Percentiles rank a stretch among this genome's conserved stretches.
Conservation (phyloP, 192 early-diverging fungal genomes). For the Coemansia sp. region DNA sequence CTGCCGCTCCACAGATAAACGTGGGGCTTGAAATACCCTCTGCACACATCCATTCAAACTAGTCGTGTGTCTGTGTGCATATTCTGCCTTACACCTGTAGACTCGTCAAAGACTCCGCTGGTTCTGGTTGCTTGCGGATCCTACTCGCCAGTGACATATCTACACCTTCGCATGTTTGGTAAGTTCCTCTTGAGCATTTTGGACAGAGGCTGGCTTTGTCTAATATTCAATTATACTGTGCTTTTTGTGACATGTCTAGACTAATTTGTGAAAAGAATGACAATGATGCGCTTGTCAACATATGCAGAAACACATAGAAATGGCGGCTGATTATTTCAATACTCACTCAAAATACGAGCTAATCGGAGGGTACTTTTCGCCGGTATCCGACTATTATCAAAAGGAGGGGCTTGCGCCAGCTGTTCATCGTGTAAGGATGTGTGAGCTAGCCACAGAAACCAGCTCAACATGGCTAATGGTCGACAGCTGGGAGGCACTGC, state of each 20-base stretch:
- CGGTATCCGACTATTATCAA: slow-evolving; percentile 91
- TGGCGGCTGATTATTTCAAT: slow-evolving; percentile 88
- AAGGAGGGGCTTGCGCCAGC: slow-evolving; percentile 89
- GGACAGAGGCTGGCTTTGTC: not conserved
- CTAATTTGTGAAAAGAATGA: slow-evolving; percentile 3
- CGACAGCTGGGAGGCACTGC: slow-evolving; percentile 89
- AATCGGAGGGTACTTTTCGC: slow-evolving; percentile 95
- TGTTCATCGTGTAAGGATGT: slow-evolving; percentile 90
- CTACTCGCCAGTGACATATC: slow-evolving; percentile 94
- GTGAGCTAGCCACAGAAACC: slow-evolving; percentile 78
- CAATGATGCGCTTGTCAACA: slow-evolving; percentile 13
- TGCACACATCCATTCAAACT: not conserved
- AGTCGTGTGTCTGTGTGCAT: not conserved
- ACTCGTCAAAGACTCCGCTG: slow-evolving; percentile 63
- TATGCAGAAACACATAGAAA: slow-evolving; percentile 56
- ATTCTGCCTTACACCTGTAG: slow-evolving; percentile 22
- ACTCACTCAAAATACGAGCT: slow-evolving; percentile 74
- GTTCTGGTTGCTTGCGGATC: slow-evolving; percentile 96
- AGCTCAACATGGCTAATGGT: slow-evolving; percentile 94
- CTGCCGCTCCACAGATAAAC: too few relatives aligned
- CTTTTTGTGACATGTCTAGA: not conserved
- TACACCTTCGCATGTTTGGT: slow-evolving; percentile 99
- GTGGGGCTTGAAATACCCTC: not conserved
- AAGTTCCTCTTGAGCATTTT: slow-evolving; percentile 22
- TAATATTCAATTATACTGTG: not conserved